A percentile compares a stretch with the other conserved stretches of the same genome.
These are phyloP conservation scores for Aspergillus olivimuriae DNA, from an alignment of 495 filamentous ascomycete species.

Conservation along the genomic window DNA sequence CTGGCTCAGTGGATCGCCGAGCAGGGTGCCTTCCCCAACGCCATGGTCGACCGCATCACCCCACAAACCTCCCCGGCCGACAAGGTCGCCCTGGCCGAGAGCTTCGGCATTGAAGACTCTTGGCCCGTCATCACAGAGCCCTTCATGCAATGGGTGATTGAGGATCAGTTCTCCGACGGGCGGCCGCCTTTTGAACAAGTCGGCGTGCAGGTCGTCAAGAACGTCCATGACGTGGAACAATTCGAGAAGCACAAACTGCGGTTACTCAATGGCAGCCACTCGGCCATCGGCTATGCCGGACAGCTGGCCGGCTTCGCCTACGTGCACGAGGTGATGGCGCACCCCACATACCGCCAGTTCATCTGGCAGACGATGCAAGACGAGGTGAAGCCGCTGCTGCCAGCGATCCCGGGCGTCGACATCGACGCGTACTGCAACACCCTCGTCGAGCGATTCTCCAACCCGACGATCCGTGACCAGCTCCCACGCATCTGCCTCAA, in stretches of 20 bases:
- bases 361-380: constrained; percentile 44
- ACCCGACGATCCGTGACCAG: constrained; percentile 43
- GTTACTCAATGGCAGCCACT: constrained; percentile 42
- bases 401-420: constrained; percentile 37
- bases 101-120: constrained; percentile 36
- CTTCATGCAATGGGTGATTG: constrained; percentile 46
- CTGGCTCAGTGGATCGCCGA: constrained; percentile 40
- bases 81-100: constrained; percentile 28
- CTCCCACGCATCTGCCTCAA: constrained; percentile 40
- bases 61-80: constrained; percentile 37
- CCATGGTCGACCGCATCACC: constrained; percentile 47
- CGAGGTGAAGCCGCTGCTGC: constrained; percentile 42
- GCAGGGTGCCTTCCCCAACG: constrained; percentile 40
- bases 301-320: constrained; percentile 40
- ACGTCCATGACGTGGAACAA: constrained; percentile 39
- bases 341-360: constrained; percentile 34
- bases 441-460: constrained; percentile 43
- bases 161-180: constrained; percentile 42
- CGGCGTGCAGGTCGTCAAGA: constrained; percentile 40
- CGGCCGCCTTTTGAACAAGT: constrained; percentile 42
- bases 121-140: constrained; percentile 46
- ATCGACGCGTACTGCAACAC: constrained; percentile 42
- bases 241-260: constrained; percentile 48
- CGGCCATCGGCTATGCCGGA: constrained; percentile 39
- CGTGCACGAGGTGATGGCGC: constrained; percentile 41